Conservation (phyloP, 1,284 basidiomycete genomes). For the Xanthoconium separans region DNA sequence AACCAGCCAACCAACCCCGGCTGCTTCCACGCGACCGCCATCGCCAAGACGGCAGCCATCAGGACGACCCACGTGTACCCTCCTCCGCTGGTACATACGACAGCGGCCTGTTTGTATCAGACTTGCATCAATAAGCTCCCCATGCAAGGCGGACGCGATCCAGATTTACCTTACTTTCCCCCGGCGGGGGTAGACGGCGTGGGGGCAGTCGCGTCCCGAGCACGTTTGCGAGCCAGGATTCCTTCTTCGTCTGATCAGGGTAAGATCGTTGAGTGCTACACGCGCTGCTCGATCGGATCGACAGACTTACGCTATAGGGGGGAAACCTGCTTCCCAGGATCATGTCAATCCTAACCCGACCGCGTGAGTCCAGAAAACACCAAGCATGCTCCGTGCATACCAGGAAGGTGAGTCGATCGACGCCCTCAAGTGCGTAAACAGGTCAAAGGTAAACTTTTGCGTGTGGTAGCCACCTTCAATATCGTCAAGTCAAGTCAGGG, state of each 20-base stretch:
- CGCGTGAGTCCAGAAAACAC: not conserved
- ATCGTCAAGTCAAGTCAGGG: not conserved
- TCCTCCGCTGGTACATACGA: not conserved
- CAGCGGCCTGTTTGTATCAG: constrained; percentile 3
- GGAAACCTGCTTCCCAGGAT: constrained; percentile 60
- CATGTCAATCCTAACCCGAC: constrained; percentile 49
- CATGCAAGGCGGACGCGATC: not conserved
- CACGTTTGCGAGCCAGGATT: constrained; percentile 15
- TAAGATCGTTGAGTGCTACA: not conserved
- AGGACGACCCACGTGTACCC: constrained; percentile 1
- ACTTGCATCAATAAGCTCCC: constrained; percentile 16
- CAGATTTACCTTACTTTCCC: constrained; percentile 14
- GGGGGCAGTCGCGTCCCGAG: constrained; percentile 24
- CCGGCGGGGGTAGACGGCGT: constrained; percentile 14
- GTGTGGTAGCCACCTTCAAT: constrained; percentile 54
- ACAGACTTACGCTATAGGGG: constrained; percentile 55
- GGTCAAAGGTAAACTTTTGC: constrained; percentile 64
- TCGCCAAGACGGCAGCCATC: constrained; percentile 6
- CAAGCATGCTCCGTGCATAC: constrained; percentile 33
- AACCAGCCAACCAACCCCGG: constrained; percentile 1
- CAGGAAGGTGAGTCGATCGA: constrained; percentile 65
- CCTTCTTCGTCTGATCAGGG: constrained; percentile 23
- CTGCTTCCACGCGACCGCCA: constrained; percentile 4
- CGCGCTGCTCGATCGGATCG: not conserved
- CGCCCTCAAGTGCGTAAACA: constrained; percentile 65